A percentile compares a stretch with the other conserved stretches of the same genome.
These are phyloP conservation scores for Nannochloropsis salina DNA, from an alignment of 108 stramenopile species.

Conservation along the genomic window DNA sequence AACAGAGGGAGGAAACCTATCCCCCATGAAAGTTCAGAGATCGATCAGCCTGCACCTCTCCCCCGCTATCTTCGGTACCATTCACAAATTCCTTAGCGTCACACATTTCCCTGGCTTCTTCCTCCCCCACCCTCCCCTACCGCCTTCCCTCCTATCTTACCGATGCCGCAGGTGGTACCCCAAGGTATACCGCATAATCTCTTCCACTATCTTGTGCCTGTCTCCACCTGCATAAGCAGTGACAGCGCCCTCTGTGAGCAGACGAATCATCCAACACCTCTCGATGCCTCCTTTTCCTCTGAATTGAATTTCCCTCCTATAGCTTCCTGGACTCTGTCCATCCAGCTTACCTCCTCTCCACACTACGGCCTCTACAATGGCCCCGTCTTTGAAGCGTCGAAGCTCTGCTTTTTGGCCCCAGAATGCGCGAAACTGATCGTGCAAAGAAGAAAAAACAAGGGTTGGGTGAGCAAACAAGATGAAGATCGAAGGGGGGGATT, in stretches of 20 bases:
- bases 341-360: slow-evolving; percentile 18
- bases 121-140: background rate
- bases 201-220: background rate
- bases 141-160: background rate
- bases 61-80: too few species aligned
- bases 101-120: background rate
- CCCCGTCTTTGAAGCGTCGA: slow-evolving; percentile 38
- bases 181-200: background rate
- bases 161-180: slow-evolving; percentile 3
- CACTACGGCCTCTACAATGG: slow-evolving; percentile 33
- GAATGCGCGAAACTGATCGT: slow-evolving; percentile 11
- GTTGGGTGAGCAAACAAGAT: background rate
- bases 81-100: too few species aligned
- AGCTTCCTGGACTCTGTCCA: background rate
- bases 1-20: background rate
- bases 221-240: background rate
- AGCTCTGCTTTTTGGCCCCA: slow-evolving; percentile 35
- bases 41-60: too few species aligned
- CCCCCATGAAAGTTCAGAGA: too few species aligned
- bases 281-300: too few species aligned
- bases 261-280: background rate
- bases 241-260: background rate
- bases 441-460: background rate
- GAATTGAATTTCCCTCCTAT: background rate
- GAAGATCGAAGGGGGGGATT: background rate